These are phyloP conservation scores for Blastobotrys raffinosifermentans DNA, from an alignment of 1,139 yeast species.

Conservation along the genomic window DNA sequence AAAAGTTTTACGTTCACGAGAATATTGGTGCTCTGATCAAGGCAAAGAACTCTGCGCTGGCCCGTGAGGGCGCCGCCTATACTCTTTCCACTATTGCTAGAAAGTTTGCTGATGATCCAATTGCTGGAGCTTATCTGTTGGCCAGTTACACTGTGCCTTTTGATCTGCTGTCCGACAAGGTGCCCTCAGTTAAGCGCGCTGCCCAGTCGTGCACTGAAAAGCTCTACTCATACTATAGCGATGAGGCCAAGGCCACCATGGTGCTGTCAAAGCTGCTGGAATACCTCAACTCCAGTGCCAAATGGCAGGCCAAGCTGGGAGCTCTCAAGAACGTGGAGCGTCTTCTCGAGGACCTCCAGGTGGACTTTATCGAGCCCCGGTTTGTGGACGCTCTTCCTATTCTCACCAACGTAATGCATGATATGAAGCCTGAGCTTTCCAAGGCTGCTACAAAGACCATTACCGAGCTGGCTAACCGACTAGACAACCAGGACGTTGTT, in stretches of 20 bases:
- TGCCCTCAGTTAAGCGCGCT: slow-evolving; percentile 74
- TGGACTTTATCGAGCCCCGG: slow-evolving; percentile 74
- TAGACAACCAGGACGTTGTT: slow-evolving; percentile 87
- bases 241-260: slow-evolving; percentile 72
- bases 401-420: slow-evolving; percentile 84
- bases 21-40: slow-evolving; percentile 60
- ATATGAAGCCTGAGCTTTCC: slow-evolving; percentile 93
- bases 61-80: slow-evolving; percentile 70
- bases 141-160: slow-evolving; percentile 50
- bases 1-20: slow-evolving; percentile 61
- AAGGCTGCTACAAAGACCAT: slow-evolving; percentile 72
- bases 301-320: slow-evolving; percentile 87
- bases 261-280: slow-evolving; percentile 55
- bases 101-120: slow-evolving; percentile 55
- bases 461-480: slow-evolving; percentile 65
- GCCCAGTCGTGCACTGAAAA: slow-evolving; percentile 56
- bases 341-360: slow-evolving; percentile 64
- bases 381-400: slow-evolving; percentile 78
- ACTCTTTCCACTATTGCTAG: slow-evolving; percentile 64
- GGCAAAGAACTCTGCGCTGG: slow-evolving; percentile 65
- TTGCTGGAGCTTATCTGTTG: slow-evolving; percentile 63
- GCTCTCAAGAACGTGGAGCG: slow-evolving; percentile 69
- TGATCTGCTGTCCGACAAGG: slow-evolving; percentile 78
- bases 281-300: slow-evolving; percentile 76
- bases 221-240: slow-evolving; percentile 61